Base-by-base conservation (phyloP, 257 asterid genomes). In the Coffea canephora region DNA sequence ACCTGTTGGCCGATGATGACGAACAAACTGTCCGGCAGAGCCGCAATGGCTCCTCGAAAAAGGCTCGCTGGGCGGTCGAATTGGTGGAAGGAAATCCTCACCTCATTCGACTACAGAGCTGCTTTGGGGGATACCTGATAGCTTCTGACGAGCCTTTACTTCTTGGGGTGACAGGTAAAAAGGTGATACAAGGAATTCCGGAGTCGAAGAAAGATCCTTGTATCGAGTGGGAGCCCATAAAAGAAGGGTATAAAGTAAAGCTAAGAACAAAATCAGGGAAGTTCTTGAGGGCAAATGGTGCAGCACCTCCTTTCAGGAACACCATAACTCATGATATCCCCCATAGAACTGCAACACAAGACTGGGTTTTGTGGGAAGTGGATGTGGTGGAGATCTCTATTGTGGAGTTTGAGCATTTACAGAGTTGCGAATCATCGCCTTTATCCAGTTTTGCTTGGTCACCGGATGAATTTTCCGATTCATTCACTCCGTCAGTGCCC, bases 281-380 rank as follows among this genome's bases (percentile, higher is more conserved):
- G 69, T 95, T 68, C 73, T 79, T 95, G 75, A 87, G 99, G 0
- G 98, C 96, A 0, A 95, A 95, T 79, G 96, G 95, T 1, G 99
- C 97, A 3, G 69, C 89, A 80, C 99, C 98, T 10, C 99, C 99
- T 4, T 95, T 96, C 96, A 87, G 99, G 74, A 95, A 95, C 77
- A 91, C 99, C 48, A 79, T 95, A 50, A 91, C 99, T 0, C 99
- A 95, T 72, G 99, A 93, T 46, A 86, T 95, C 15, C 96, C 97
- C 41, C 91, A 88, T 39, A 70, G 92, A 16, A 97, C 91, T 27
- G 91, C 94, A 5, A 92, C 97, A 5, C 94, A 78, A 3, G 94
- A 82, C 65, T 91, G 97, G 98, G 59, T 91, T 64, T 57, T 93
- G 77, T 95, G 99, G 99, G 91, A 85, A 31, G 96, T 95, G 48